Base-by-base conservation (phyloP, 1,284 basidiomycete species). In the Cystobasidium pallidum region DNA sequence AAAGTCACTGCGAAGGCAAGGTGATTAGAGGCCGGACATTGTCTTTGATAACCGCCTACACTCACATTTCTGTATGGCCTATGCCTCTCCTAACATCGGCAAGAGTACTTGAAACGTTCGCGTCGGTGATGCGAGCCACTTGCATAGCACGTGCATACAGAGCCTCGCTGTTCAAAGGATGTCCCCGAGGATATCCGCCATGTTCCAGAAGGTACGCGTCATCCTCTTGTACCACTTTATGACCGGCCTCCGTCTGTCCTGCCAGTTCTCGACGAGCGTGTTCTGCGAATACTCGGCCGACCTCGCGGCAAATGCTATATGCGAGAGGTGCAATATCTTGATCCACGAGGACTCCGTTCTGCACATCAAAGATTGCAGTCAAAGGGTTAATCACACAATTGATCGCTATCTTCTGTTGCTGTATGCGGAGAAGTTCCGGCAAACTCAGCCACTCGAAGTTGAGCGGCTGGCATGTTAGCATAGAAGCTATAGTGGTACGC, bases 341-440 rank as follows among this genome's bases (percentile, higher is more conserved):
- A 17, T 78, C 78, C n/a, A 39, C 2, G 21, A 83, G 80, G 0
- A 88, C 86, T 21, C 92, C 93, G 78, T 96, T 97, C 67, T 86
- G 85, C 77, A 92, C 90, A 55, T 87, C 86, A 73, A 92, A 83
- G 19, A 97, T 81, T 0, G 92, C 91, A 0, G 93, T 92, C 75
- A 98, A 84, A 0, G 94, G 89, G 79, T 97, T 95, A 81, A 98
- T 87, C 78, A 89, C 86, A 15, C 89, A 85, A 80, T 96, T 94
- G 75, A 92, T 86, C 39, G 90, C 91, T 65, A 97, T 83, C 81
- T 95, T 96, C 75, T 88, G 87, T 36, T 91, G 86, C 81, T 94
- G 86, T 6, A 85, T 83, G 36, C 88, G 82, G 75, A 93, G 88
- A 24, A 95, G 81, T 19, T 88, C 84, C 1, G 86, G 83, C 75